Base-by-base conservation (phyloP, 2,329 filamentous ascomycete species). In the Monosporascus sp. region DNA sequence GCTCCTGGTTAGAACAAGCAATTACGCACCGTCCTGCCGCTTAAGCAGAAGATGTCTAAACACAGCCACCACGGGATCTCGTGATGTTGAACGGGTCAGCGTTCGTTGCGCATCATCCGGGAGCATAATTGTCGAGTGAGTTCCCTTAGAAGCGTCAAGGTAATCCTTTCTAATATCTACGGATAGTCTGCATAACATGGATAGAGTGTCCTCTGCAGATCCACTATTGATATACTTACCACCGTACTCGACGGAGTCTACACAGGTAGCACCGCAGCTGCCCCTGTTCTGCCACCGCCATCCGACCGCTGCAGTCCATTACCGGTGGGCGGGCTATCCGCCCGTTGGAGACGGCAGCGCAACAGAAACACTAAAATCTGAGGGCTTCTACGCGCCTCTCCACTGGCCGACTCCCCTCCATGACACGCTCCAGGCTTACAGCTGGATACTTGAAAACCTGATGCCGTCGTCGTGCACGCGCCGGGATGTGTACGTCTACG, bases 181-280 rank as follows among this genome's bases (percentile, higher is more conserved):
- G 7, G 17, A 14, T 53, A 82, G 80, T 60, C 70, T 84, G 47
- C 72, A 80, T 61, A 79, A 83, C 56, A 53, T 78, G 24, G 51
- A 56, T 14, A 63, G 70, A 4, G 62, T 74, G 18, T 60, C 66
- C 11, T 64, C 71, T 0, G 63, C 68, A 14, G 65, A 70, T 1
- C 77, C 81, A 2, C 63, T 86, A 43, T 64, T 84, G 15, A 67
- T 86, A 43, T 79, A 84, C 63, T 67, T 86, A 0, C 83, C 83
- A 6, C 72, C 79, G 0, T 74, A 72, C 46, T 70, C 78, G 14
- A 65, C 68, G 35, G 54, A 55, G 7, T 55, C 68, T 49, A 55
- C 59, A 7, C 55, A 61, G 2, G 52, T 58, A 5, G 59, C 62
- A 15, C 56, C 59, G 14, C 54, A 68, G 35, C 58, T 79, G 24